phyloP scores from a whole-genome alignment of 2,329 filamentous ascomycete species.

The Fusarium tricinctum region DNA sequence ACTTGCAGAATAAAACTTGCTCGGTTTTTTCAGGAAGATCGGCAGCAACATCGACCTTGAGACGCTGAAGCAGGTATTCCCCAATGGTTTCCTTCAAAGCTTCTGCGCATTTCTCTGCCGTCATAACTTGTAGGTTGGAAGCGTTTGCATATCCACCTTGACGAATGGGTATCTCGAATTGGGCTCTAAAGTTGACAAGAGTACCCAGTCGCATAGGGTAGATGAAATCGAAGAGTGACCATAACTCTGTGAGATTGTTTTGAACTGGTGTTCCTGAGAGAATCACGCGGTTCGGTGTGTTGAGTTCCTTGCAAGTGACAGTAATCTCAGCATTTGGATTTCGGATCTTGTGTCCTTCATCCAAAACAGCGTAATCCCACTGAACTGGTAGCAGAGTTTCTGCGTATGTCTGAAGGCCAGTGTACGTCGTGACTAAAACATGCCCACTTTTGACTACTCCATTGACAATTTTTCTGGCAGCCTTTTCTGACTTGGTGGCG shows the following conservation, averaged over 20 bases:
- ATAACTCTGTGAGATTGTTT: conserved; percentile 94
- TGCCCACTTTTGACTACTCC: conserved; percentile 87
- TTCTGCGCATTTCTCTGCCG: conserved; percentile 92
- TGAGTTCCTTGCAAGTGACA: conserved; percentile 92
- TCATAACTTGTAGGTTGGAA: conserved; percentile 93
- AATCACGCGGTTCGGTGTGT: conserved; percentile 91
- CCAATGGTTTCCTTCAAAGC: conserved; percentile 94
- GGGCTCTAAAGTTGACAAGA: conserved; percentile 87
- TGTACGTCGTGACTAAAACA: conserved; percentile 95
- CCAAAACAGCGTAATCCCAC: conserved; percentile 94
- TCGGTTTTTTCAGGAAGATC: conserved; percentile 97
- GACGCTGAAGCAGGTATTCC: conserved; percentile 90
- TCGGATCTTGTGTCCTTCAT: conserved; percentile 98
- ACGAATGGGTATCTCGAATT: conserved; percentile 95
- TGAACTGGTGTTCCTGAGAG: conserved; percentile 97
- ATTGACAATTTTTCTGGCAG: conserved; percentile 84
- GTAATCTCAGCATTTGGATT: conserved; percentile 97
- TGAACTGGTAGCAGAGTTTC: conserved; percentile 84
- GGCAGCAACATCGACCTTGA: conserved; percentile 93
- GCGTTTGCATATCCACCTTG: conserved; percentile 96
- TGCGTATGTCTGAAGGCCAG: conserved; percentile 92
- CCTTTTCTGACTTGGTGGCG: conserved; percentile 60
- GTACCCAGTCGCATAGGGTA: conserved; percentile 96
- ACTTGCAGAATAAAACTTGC: conserved; percentile 94
- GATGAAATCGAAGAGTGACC: conserved; percentile 98